phyloP scores from a whole-genome alignment of 2,329 filamentous ascomycete species.

The Sclerotinia trifoliorum region DNA sequence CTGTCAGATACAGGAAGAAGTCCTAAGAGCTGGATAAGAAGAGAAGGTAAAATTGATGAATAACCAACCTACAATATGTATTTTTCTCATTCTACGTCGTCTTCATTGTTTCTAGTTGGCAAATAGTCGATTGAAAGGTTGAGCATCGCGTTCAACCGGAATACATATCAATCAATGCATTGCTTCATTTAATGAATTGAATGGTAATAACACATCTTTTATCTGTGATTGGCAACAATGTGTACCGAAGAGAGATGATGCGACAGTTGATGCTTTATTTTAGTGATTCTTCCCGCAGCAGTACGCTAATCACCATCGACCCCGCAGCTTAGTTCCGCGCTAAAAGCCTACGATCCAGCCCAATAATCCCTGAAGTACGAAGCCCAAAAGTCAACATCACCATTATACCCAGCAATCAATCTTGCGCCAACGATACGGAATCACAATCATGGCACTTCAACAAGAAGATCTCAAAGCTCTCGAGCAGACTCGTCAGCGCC shows the following conservation, averaged over 20 bases:
- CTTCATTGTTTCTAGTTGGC: not conserved
- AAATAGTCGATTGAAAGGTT: no score
- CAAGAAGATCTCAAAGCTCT: constrained; percentile 64
- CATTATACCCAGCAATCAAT: not conserved
- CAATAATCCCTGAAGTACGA: not conserved
- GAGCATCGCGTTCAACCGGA: not conserved
- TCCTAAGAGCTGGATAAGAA: not conserved
- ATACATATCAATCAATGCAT: no score
- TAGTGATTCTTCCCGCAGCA: not conserved
- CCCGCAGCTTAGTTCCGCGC: constrained; percentile 3
- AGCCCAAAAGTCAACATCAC: not conserved
- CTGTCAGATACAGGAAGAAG: not conserved
- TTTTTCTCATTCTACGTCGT: not conserved
- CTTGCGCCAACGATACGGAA: constrained; percentile 6
- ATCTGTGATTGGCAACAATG: not conserved
- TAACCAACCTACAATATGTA: not conserved
- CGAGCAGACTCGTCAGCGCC: constrained; percentile 67
- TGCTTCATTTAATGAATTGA: not conserved
- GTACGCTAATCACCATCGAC: not conserved
- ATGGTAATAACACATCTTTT: not conserved
- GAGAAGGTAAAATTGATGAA: not conserved
- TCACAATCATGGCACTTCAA: constrained; percentile 32
- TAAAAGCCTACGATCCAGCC: not conserved
- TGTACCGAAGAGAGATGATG: not conserved
- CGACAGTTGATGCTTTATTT: not conserved